These are phyloP conservation scores for Chrysoporthe puriensis DNA, from an alignment of 2,329 filamentous ascomycete genomes.

Conservation along the genomic window DNA sequence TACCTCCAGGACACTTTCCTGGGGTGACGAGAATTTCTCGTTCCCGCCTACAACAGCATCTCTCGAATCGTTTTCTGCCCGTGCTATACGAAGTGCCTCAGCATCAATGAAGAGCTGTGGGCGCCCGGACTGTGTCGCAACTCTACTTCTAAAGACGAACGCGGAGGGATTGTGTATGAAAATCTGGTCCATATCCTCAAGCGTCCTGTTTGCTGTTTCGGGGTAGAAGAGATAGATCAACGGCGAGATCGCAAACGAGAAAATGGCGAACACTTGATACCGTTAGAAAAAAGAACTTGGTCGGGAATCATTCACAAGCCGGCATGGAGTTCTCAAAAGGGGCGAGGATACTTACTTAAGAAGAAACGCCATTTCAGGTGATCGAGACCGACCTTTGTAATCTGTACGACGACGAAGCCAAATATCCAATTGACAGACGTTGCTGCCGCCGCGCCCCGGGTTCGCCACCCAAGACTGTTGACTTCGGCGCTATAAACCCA, in stretches of 20 bases:
- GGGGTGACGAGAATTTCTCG: slow-evolving; percentile 13
- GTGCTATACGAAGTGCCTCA: slow-evolving; percentile 37
- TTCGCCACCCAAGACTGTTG: slow-evolving; percentile 46
- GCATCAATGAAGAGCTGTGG: slow-evolving; percentile 42
- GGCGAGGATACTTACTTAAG: slow-evolving; percentile 38
- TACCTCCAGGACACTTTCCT: slow-evolving; percentile 13
- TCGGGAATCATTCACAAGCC: neutral
- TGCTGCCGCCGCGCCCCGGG: slow-evolving; percentile 47
- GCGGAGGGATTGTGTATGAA: slow-evolving; percentile 39
- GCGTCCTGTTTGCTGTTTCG: slow-evolving; percentile 49
- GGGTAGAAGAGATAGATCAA: slow-evolving; percentile 54
- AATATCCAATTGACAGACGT: slow-evolving; percentile 50
- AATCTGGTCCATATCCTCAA: slow-evolving; percentile 54
- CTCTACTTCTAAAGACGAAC: slow-evolving; percentile 40
- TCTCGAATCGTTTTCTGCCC: slow-evolving; percentile 12
- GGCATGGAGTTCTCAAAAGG: neutral
- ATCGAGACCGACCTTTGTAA: slow-evolving; percentile 47
- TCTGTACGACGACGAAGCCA: slow-evolving; percentile 48
- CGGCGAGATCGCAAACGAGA: slow-evolving; percentile 42
- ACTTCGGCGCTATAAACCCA: slow-evolving; percentile 49
- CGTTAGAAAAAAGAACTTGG: neutral
- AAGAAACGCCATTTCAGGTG: slow-evolving; percentile 48
- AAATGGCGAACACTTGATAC: slow-evolving; percentile 30
- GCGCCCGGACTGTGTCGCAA: slow-evolving; percentile 41
- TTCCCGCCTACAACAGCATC: slow-evolving; percentile 8